Evolutionary conservation across 139 green algal genomes (phyloP).

Genomic region (Mychonastes homosphaera): DNA sequence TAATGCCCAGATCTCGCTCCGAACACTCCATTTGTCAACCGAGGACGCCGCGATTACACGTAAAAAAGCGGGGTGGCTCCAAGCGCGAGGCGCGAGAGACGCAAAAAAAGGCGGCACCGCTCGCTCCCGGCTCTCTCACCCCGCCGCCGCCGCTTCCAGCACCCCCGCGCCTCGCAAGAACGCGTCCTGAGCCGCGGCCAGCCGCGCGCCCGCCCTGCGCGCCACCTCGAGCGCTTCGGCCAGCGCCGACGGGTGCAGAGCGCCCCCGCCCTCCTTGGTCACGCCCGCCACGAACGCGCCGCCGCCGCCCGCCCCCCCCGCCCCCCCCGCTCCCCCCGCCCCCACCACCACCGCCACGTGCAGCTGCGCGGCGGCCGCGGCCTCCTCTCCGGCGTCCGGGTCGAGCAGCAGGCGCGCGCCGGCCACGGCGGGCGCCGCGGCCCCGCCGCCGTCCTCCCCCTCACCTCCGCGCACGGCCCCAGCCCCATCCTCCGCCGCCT

Average conservation of each 20-base stretch:
- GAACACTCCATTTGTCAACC: too few relatives aligned
- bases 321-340: not conserved
- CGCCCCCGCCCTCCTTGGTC: conserved; percentile 19
- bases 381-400: conserved; percentile 29
- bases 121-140: too few relatives aligned
- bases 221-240: too few relatives aligned
- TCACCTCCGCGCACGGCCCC: not conserved
- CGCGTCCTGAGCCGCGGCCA: too few relatives aligned
- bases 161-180: too few relatives aligned
- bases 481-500: not conserved
- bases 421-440: conserved; percentile 11
- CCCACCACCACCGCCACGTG: conserved; percentile 29
- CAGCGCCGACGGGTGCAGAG: conserved; percentile 29
- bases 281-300: conserved; percentile 16
- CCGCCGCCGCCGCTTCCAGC: too few relatives aligned
- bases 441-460: not conserved
- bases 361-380: conserved; percentile 13
- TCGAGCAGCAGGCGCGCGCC: conserved; percentile 30
- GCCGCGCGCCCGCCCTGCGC: too few relatives aligned
- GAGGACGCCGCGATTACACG: too few relatives aligned
- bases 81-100: too few relatives aligned
- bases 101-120: too few relatives aligned
- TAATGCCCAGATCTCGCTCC: too few relatives aligned
- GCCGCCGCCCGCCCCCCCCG: conserved; percentile 12
- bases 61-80: too few relatives aligned